phyloP scores from a whole-genome alignment of 2,329 filamentous ascomycete species.

The Diaporthe amygdali region DNA sequence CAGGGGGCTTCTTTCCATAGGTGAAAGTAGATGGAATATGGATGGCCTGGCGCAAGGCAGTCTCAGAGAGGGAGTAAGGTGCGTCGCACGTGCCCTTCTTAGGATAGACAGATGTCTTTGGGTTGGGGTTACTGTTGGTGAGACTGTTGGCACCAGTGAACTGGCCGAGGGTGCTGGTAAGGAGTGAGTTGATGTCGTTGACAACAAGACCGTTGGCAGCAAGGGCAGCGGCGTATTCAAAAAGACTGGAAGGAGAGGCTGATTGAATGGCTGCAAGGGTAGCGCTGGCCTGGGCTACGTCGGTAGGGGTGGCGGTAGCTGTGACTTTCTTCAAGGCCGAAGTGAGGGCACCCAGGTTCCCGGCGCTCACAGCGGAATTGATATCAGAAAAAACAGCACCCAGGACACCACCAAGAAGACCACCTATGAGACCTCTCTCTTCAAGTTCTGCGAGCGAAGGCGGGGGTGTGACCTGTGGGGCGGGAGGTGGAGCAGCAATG shows the following conservation, averaged over 20 bases:
- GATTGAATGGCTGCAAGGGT: neutral
- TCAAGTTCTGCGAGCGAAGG: neutral
- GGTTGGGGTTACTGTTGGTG: neutral
- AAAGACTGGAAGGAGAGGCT: neutral
- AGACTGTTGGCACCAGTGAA: neutral
- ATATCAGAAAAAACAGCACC: neutral
- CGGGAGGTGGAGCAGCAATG: neutral
- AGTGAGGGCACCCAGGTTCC: neutral
- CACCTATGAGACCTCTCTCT: neutral
- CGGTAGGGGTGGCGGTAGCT: neutral
- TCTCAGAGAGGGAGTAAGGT: conserved; percentile 52
- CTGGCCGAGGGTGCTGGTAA: neutral
- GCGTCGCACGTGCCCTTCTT: conserved; percentile 44
- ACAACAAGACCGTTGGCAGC: neutral
- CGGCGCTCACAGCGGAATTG: neutral
- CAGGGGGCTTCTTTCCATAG: conserved; percentile 48
- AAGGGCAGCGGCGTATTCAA: neutral
- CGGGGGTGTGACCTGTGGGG: neutral
- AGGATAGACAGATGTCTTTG: conserved; percentile 37
- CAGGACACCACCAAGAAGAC: neutral
- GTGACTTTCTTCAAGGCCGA: neutral
- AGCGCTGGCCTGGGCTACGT: neutral
- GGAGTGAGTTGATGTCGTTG: neutral
- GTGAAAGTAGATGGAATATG: conserved; percentile 55
- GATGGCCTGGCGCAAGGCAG: conserved; percentile 53